Conservation (phyloP, 2,329 filamentous ascomycete species). For the Huntiella savannae region DNA sequence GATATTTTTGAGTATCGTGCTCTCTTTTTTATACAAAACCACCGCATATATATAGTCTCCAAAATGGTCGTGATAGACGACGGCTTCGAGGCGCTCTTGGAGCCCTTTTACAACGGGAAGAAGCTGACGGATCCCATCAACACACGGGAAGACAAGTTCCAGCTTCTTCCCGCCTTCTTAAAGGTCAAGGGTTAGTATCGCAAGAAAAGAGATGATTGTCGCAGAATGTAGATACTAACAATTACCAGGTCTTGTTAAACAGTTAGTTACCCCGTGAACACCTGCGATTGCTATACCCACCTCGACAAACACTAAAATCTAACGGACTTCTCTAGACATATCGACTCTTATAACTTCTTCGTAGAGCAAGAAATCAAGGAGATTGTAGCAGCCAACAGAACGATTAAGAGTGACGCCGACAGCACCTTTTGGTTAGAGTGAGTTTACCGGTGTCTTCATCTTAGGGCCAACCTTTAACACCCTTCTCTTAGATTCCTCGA, state of each 20-base stretch:
- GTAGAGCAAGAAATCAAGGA: slow-evolving; percentile 93
- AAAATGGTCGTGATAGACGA: slow-evolving; percentile 37
- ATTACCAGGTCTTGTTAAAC: slow-evolving; percentile 10
- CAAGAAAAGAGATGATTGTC: not conserved
- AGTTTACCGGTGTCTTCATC: slow-evolving; percentile 7
- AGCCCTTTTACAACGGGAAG: slow-evolving; percentile 51
- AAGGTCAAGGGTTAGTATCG: slow-evolving; percentile 61
- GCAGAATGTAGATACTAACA: not conserved
- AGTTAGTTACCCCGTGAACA: slow-evolving; percentile 6
- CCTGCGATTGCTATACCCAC: slow-evolving; percentile 11
- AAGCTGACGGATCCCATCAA: slow-evolving; percentile 46
- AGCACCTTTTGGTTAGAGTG: slow-evolving; percentile 76
- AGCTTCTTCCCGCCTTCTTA: slow-evolving; percentile 86
- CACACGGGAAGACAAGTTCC: slow-evolving; percentile 75
- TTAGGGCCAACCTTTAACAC: not conserved
- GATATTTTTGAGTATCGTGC: too few species aligned
- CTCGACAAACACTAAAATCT: not conserved
- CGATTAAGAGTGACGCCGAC: slow-evolving; percentile 80
- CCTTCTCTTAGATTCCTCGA: slow-evolving; percentile 44
- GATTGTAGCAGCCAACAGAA: slow-evolving; percentile 79
- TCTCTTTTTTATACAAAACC: not conserved
- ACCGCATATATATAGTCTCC: not conserved
- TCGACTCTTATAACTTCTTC: slow-evolving; percentile 98
- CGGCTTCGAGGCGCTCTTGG: slow-evolving; percentile 45
- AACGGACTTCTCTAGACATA: slow-evolving; percentile 35